phyloP scores from a whole-genome alignment of 2,329 filamentous ascomycete species.

The Colletotrichum limetticola region DNA sequence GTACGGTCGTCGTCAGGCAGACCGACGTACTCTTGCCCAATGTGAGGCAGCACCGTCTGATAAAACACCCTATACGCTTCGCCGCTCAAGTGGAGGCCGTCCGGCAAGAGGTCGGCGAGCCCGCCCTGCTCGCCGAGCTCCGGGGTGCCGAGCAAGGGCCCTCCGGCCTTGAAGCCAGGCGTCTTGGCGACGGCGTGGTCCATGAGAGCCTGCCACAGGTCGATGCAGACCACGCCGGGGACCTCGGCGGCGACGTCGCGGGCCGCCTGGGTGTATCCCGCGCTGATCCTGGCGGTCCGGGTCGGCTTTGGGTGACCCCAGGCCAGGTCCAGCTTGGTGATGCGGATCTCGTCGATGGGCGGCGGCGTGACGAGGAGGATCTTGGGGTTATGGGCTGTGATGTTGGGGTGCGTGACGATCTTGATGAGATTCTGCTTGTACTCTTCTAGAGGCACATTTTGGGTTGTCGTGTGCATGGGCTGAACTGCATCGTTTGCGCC shows the following conservation, averaged over 20 bases:
- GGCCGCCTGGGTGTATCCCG: constrained; percentile 69
- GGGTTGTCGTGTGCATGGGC: constrained; percentile 68
- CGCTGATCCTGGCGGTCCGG: constrained; percentile 59
- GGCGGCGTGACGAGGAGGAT: constrained; percentile 86
- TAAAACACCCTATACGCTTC: constrained; percentile 65
- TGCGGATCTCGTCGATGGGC: constrained; percentile 79
- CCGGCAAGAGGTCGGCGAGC: constrained; percentile 62
- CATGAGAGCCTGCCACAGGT: constrained; percentile 86
- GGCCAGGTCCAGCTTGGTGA: constrained; percentile 58
- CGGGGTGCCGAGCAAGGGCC: constrained; percentile 60
- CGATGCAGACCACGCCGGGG: constrained; percentile 75
- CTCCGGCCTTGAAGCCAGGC: constrained; percentile 64
- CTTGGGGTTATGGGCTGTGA: constrained; percentile 76
- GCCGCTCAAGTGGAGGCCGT: constrained; percentile 68
- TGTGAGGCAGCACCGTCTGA: constrained; percentile 57
- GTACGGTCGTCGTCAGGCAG: constrained; percentile 48
- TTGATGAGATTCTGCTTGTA: constrained; percentile 78
- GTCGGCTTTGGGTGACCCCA: constrained; percentile 54
- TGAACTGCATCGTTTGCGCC: constrained; percentile 92
- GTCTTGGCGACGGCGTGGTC: constrained; percentile 69
- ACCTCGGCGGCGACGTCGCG: constrained; percentile 75
- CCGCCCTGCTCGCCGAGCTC: constrained; percentile 61
- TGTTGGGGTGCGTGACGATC: constrained; percentile 78
- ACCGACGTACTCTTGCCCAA: constrained; percentile 55
- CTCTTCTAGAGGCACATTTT: constrained; percentile 81